These are phyloP conservation scores for Triticum monococcum DNA, from an alignment of 176 grass and related monocot species.

Conservation along the genomic window DNA sequence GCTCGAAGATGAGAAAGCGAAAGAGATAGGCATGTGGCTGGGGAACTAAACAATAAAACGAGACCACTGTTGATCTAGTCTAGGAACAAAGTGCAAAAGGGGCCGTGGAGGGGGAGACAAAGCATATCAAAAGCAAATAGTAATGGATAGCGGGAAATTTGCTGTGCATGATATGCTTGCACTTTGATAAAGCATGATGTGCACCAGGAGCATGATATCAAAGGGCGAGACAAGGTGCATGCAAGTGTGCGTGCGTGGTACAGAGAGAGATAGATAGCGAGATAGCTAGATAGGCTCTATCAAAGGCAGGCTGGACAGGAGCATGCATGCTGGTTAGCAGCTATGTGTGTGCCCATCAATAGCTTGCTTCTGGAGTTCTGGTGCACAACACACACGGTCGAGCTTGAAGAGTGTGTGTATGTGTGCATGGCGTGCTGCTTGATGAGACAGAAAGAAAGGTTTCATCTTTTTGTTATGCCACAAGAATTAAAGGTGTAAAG, in stretches of 20 bases:
- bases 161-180: no score
- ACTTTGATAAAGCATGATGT: no score
- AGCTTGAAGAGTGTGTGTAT: not conserved
- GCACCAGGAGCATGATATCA: no score
- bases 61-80: slow-evolving; percentile 39
- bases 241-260: no score
- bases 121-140: no score
- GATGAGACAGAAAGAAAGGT: slow-evolving; percentile 31
- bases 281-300: slow-evolving; percentile 39
- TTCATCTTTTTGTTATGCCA: slow-evolving; percentile 53
- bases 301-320: slow-evolving; percentile 34
- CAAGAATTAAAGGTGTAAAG: slow-evolving; percentile 30
- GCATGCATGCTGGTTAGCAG: slow-evolving; percentile 27
- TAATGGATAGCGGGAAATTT: no score
- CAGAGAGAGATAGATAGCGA: not conserved
- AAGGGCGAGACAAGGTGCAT: no score
- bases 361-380: no score
- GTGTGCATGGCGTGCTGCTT: not conserved
- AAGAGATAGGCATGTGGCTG: not conserved
- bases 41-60: slow-evolving; percentile 43
- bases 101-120: not conserved
- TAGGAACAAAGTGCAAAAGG: slow-evolving; percentile 56
- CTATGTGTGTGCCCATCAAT: not conserved
- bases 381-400: not conserved
- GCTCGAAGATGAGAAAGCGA: slow-evolving; percentile 32